Percentiles rank a stretch among this genome's conserved stretches.
Conservation (phyloP, 371 early-diverging fungal genomes). For the Rhizopus stolonifer region DNA sequence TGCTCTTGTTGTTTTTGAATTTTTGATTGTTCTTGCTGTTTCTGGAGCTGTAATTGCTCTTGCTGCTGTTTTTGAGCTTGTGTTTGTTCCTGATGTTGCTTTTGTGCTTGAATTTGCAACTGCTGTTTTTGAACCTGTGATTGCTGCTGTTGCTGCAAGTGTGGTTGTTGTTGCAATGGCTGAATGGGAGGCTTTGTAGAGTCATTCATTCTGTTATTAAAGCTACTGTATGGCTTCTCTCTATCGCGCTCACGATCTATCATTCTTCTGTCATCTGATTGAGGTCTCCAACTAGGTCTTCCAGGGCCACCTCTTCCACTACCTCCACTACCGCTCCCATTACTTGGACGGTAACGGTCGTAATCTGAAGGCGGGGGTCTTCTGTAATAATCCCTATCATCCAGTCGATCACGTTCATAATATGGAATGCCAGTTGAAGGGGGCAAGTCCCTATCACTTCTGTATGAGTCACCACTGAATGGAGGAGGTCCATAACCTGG, state of each 20-base stretch:
- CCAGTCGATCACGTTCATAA: constrained; percentile 42
- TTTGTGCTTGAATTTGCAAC: too few species aligned
- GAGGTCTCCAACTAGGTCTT: constrained; percentile 7
- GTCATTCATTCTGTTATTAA: constrained; percentile 4
- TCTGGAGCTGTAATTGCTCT: not conserved
- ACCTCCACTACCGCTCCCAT: constrained; percentile 1
- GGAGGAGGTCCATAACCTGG: constrained; percentile 44
- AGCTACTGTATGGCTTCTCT: not conserved
- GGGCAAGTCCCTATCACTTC: constrained; percentile 44
- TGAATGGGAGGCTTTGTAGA: not conserved
- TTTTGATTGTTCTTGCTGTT: not conserved
- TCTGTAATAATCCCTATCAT: constrained; percentile 44
- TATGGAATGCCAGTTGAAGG: constrained; percentile 37
- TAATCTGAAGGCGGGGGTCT: constrained; percentile 26
- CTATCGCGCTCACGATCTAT: constrained; percentile 31
- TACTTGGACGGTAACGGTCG: constrained; percentile 33
- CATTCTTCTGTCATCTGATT: constrained; percentile 14
- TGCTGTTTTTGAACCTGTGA: constrained; percentile 3
- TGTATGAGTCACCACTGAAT: constrained; percentile 48
- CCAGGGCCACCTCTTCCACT: constrained; percentile 6
- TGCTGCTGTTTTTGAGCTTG: not conserved
- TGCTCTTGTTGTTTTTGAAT: constrained; percentile 2
- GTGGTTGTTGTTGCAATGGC: constrained; percentile 2
- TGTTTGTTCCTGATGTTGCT: constrained; percentile 4
- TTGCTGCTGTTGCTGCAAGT: constrained; percentile 1